Evolutionary conservation across 768 basidiomycete species (phyloP), one percentile per base, ranked within the genome.

Genomic region (Termitomyces eurrhizus): DNA sequence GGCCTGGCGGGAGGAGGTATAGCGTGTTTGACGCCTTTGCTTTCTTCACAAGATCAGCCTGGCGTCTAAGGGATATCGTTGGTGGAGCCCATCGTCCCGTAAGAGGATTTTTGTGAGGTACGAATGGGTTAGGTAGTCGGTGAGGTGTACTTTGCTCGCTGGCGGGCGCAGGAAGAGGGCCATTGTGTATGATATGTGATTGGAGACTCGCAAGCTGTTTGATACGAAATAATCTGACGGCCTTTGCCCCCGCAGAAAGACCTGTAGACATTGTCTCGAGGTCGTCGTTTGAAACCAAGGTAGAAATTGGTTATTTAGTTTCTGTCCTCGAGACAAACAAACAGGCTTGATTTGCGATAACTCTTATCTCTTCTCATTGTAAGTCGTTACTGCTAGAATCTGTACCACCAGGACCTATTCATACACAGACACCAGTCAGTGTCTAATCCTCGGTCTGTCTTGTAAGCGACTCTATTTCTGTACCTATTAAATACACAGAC

Each of bases 41-140:
- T 54, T 79, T 80, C 75, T 91, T 93, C 52, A 93, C 76, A 39
- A 94, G 78, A 45, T 90, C 88, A 12, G 89, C 89, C 71, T 94
- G 92, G 37, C 84, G 83, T 21, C 92, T 83, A 29, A 89, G 73
- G 5, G 91, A 93, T 65, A 89, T 87, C 62, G 81, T 83, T 12
- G 92, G 79, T 0, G 86, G 83, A 32, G 78, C 79, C 89, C 90
- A 92, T 69, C 82, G 77, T 24, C 83, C 84, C 0, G 85, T 83
- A 52, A 79, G 75, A 0, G 82, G 74, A 64, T 88, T 88, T 57
- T 78, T 79, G 50, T 75, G 78, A 5, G 90, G 81, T 45, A 92
- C 67, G 72, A 93, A 93, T 7, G 91, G 91, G 69, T 92, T 93
- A 37, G 77, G 77, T 14, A 82, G 75, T 36, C 68, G 66, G 48